Conservation (phyloP, 768 basidiomycete genomes). For the Hypholoma sublateritium region DNA sequence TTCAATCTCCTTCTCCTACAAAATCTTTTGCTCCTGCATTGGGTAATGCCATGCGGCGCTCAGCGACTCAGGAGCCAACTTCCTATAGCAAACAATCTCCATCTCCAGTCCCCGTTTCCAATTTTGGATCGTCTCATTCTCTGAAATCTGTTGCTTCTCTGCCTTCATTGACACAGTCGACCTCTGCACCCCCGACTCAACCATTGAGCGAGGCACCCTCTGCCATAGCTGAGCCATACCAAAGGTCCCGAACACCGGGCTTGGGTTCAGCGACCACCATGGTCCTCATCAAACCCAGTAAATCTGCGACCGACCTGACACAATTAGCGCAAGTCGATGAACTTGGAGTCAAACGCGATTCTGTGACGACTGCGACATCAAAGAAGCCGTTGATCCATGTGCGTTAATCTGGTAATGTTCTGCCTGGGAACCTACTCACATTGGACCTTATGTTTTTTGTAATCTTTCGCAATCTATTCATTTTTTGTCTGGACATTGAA, state of each 20-base stretch:
- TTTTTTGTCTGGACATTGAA: constrained; percentile 25
- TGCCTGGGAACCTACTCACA: constrained; percentile 48
- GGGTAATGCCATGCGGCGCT: constrained; percentile 26
- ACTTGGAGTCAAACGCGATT: constrained; percentile 40
- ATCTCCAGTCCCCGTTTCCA: neutral
- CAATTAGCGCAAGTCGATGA: constrained; percentile 47
- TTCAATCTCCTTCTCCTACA: constrained; percentile 39
- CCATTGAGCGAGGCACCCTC: constrained; percentile 16
- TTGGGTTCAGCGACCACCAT: constrained; percentile 78
- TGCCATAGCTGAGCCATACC: constrained; percentile 22
- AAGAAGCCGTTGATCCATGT: constrained; percentile 81
- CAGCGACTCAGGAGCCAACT: constrained; percentile 11
- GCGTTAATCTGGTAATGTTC: constrained; percentile 72
- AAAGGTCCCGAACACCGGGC: constrained; percentile 33
- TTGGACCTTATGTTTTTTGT: constrained; percentile 27
- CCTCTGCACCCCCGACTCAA: constrained; percentile 15
- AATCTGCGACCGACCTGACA: constrained; percentile 48
- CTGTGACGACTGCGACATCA: constrained; percentile 35
- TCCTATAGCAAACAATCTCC: neutral
- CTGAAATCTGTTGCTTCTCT: constrained; percentile 37
- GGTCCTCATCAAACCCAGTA: constrained; percentile 58
- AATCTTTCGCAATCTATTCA: constrained; percentile 27
- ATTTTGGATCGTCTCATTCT: constrained; percentile 13
- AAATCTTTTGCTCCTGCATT: constrained; percentile 36
- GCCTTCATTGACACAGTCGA: constrained; percentile 34